These are phyloP conservation scores for Berberis vulgaris DNA, from an alignment of 164 flowering plant genomes.

Conservation along the genomic window DNA sequence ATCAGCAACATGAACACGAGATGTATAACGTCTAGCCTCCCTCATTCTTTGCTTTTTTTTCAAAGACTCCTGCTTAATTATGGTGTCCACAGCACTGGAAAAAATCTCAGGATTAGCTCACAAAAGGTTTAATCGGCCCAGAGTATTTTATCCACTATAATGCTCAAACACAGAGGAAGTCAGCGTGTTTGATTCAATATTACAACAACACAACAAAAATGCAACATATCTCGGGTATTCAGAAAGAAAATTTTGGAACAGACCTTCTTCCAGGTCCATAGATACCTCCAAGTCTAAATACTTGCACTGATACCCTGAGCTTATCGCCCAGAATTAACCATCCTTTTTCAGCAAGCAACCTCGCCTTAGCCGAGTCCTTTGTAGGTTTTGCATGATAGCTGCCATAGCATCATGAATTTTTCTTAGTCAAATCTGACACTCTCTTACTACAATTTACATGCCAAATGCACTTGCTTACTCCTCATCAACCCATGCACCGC, in stretches of 20 bases:
- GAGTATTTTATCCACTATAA: background rate
- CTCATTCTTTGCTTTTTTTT: slow-evolving; percentile 51
- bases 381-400: slow-evolving; percentile 51
- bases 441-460: slow-evolving; percentile 4
- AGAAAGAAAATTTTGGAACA: background rate
- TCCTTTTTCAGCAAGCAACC: slow-evolving; percentile 72
- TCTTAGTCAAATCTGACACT: slow-evolving; percentile 7
- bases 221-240: background rate
- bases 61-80: slow-evolving; percentile 43
- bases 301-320: slow-evolving; percentile 42
- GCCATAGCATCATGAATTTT: slow-evolving; percentile 14
- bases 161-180: no score
- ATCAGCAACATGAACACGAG: slow-evolving; percentile 85
- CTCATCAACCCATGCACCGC: slow-evolving; percentile 87
- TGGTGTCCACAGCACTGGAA: slow-evolving; percentile 80
- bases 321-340: slow-evolving; percentile 60
- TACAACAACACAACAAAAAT: background rate
- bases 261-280: slow-evolving; percentile 99
- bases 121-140: background rate
- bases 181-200: no score
- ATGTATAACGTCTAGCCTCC: slow-evolving; percentile 47
- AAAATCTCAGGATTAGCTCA: background rate
- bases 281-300: slow-evolving; percentile 89
- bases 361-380: slow-evolving; percentile 39
- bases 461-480: slow-evolving; percentile 41